Evolutionary conservation across 192 early-diverging fungal genomes (phyloP).

Genomic region (Coemansia brasiliensis): DNA sequence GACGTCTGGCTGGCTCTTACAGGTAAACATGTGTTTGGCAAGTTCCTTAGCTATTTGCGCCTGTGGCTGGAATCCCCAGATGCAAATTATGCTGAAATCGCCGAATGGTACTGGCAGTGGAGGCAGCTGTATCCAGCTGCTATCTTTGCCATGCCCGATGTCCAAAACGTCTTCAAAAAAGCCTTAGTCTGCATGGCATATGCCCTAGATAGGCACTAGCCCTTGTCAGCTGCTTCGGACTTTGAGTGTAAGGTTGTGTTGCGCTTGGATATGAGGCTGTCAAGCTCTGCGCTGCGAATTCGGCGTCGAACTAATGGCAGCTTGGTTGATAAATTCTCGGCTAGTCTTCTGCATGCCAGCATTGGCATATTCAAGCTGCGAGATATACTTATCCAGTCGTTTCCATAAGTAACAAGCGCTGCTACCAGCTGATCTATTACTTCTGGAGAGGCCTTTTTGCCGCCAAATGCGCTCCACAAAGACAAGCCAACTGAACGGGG

Average conservation of each 20-base stretch:
- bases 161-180: conserved; percentile 31
- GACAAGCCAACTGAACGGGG: not conserved
- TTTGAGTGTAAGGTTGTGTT: not conserved
- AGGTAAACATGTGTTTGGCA: conserved; percentile 13
- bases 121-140: conserved; percentile 30
- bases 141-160: conserved; percentile 16
- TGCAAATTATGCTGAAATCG: conserved; percentile 47
- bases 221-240: not conserved
- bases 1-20: conserved; percentile 27
- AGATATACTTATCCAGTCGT: conserved; percentile 51
- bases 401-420: conserved; percentile 21
- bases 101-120: conserved; percentile 57
- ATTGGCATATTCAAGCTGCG: conserved; percentile 26
- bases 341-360: conserved; percentile 16
- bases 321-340: conserved; percentile 11
- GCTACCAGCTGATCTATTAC: conserved; percentile 30
- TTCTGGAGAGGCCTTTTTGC: not conserved
- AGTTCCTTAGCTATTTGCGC: conserved; percentile 32
- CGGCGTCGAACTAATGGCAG: conserved; percentile 12
- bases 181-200: conserved; percentile 38
- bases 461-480: not conserved
- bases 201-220: conserved; percentile 7
- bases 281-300: conserved; percentile 23
- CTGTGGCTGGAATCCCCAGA: conserved; percentile 36
- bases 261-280: conserved; percentile 10